Evolutionary conservation across 305 asterid genomes (phyloP), one percentile per base, ranked within the genome.

Genomic region (Fraxinus velutina): DNA sequence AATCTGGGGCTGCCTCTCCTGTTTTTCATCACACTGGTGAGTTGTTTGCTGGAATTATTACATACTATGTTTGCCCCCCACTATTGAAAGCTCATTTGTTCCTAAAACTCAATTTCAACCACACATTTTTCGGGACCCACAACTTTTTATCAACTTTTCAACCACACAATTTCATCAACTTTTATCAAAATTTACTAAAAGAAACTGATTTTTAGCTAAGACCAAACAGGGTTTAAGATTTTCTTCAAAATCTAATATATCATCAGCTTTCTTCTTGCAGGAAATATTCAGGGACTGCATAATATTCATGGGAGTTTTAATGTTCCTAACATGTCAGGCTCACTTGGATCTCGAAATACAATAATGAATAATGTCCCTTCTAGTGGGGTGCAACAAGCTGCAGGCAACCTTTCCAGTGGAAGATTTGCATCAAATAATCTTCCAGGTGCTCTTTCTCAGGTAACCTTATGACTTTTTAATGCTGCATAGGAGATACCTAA

Each of bases 1-100:
- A 96, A 83, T 91, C 99, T 75, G 99, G 98, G 84, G 93, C 95
- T 68, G 98, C 92, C 78, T 92, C 98, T 87, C 93, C 98, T 62
- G 92, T 86, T 86, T 96, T 76, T 84, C 97, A 96, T 87, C 98
- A 92, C 83, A 81, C 90, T 29, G 98, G 98, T 94, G 77, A 85
- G 91, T 88, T 86, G 78, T 75, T 86, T 84, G 50, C 81, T 89
- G 80, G 82, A 74, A 75, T 79, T 55, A 37, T 66, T 66, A 4
- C 19, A 4, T 10, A 55, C 24, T 55, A 55, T 55, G 66, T 55
- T 55, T n/a, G 10, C 10, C 64, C 64, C 24, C 64, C 64, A 55
- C 22, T 55, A 5, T n/a, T 5, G 64, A 55, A 55, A 55, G 9
- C 64, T 55, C 64, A 55, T 55, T 55, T 5, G 22, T 55, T 17